Percentiles rank a stretch among this genome's conserved stretches.
Conservation (phyloP, 345 rosid species). For the Clausena lansium region DNA sequence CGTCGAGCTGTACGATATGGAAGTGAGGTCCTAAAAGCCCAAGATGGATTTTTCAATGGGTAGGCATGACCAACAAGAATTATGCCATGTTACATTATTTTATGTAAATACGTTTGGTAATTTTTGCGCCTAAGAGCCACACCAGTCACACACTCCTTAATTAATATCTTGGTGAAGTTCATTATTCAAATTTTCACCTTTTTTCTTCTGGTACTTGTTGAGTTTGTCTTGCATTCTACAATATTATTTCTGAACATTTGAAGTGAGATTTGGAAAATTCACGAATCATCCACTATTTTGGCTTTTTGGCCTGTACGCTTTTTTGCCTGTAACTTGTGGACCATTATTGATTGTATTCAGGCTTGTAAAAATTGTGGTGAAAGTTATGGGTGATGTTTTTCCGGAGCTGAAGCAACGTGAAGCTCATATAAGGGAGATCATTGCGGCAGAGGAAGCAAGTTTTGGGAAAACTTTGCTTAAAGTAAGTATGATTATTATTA, state of each 20-base stretch:
- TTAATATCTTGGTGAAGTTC: not conserved
- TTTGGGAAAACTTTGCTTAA: slow-evolving; percentile 88
- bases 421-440: slow-evolving; percentile 60
- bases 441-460: slow-evolving; percentile 86
- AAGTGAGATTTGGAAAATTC: not conserved
- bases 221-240: not conserved
- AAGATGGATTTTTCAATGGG: slow-evolving; percentile 93
- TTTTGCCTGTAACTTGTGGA: not conserved
- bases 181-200: not conserved
- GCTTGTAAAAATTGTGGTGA: slow-evolving; percentile 70
- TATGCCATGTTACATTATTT: not conserved
- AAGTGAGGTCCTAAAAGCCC: slow-evolving; percentile 81
- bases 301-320: not conserved
- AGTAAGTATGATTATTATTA: slow-evolving; percentile 34
- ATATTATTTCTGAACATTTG: slow-evolving; percentile 1
- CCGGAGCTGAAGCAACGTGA: slow-evolving; percentile 86
- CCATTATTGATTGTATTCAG: slow-evolving; percentile 36
- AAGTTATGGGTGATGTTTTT: slow-evolving; percentile 79
- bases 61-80: slow-evolving; percentile 26
- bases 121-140: not conserved
- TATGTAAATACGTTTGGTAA: not conserved
- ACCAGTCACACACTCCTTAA: not conserved
- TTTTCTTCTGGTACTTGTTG: not conserved
- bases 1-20: slow-evolving; percentile 98
- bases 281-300: not conserved